Evolutionary conservation across 148 eudicot species (phyloP).

Genomic region (Nyssa sinensis): DNA sequence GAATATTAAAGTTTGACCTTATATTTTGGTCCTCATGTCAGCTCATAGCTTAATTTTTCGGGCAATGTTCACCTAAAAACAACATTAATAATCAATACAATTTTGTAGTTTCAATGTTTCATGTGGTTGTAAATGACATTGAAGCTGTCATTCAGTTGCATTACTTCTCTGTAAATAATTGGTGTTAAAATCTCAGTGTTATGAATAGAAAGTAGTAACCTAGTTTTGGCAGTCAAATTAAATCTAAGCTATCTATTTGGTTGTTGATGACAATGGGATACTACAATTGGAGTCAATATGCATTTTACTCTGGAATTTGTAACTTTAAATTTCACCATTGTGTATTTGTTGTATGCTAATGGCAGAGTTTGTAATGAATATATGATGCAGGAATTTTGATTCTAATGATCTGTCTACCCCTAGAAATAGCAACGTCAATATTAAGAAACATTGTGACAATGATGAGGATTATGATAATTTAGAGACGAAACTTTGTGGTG

Average conservation of each 20-base stretch:
- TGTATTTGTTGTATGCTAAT: constrained; percentile 8
- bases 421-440: constrained; percentile 17
- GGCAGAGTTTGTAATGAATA: too few species aligned
- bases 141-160: background rate
- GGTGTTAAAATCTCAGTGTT: background rate
- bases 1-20: background rate
- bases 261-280: background rate
- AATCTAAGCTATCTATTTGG: background rate
- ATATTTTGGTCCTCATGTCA: background rate
- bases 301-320: background rate
- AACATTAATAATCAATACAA: background rate
- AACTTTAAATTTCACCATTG: background rate
- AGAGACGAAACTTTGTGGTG: constrained; percentile 22
- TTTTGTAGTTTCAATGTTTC: too few species aligned
- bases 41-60: background rate
- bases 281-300: background rate
- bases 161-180: background rate
- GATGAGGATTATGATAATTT: constrained; percentile 35
- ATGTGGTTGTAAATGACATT: too few species aligned
- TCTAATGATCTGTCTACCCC: constrained; percentile 22
- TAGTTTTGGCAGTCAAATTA: background rate
- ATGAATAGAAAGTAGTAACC: background rate
- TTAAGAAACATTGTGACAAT: constrained; percentile 26
- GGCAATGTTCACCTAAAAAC: background rate
- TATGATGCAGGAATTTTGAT: constrained; percentile 44